phyloP scores from a whole-genome alignment of 768 basidiomycete species.

The Russula sp. region DNA sequence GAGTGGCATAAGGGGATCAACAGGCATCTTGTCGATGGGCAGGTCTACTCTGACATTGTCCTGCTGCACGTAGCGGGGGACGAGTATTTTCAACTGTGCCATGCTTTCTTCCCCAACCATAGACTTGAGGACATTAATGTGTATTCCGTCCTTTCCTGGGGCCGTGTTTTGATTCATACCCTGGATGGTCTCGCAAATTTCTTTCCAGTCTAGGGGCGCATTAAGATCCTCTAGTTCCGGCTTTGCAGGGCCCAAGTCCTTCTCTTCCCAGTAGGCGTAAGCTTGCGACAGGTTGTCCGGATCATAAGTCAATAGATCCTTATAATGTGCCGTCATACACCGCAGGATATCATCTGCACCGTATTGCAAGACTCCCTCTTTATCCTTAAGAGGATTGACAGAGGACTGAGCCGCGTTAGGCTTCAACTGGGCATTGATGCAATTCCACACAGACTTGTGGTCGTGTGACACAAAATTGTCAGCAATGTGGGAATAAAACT shows the following conservation, averaged over 20 bases:
- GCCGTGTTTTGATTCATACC: background rate
- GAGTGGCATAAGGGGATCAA: background rate
- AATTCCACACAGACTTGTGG: background rate
- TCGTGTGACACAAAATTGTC: background rate
- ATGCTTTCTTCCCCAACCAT: background rate
- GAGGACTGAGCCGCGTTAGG: background rate
- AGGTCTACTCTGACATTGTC: background rate
- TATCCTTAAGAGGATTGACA: background rate
- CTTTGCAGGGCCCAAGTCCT: background rate
- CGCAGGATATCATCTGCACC: background rate
- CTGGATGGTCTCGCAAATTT: background rate
- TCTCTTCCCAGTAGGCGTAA: background rate
- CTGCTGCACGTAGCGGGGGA: background rate
- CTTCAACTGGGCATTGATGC: background rate
- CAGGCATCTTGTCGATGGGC: background rate
- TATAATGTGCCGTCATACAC: background rate
- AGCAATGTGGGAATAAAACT: background rate
- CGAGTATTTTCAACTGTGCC: background rate
- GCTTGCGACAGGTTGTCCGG: background rate
- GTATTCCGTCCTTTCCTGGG: background rate
- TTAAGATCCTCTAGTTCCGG: no score
- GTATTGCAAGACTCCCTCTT: background rate
- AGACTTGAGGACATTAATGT: background rate
- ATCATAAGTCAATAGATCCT: conserved; percentile 4
- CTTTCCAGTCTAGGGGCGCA: background rate